Percentiles rank a stretch among this genome's conserved stretches.
Evolutionary conservation across 441 rosid genomes (phyloP).

Genomic region (Flueggea neowawraea): DNA sequence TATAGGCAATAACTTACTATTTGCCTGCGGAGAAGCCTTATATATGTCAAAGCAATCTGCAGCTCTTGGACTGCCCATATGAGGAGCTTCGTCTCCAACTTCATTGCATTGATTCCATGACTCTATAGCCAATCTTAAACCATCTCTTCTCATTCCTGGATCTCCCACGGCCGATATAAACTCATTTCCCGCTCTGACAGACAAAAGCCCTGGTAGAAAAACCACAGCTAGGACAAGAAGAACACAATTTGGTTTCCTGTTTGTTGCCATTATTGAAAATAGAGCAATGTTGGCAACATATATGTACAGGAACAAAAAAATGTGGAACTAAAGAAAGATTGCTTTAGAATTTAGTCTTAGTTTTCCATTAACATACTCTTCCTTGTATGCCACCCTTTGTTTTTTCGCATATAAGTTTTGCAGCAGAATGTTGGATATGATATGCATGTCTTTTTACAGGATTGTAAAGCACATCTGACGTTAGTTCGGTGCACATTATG

Average conservation of each 20-base stretch:
- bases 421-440: not conserved
- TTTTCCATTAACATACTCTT: conserved; percentile 17
- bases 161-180: conserved; percentile 48
- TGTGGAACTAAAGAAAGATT: not conserved
- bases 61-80: conserved; percentile 62
- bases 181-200: conserved; percentile 15
- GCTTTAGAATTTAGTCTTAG: conserved; percentile 13
- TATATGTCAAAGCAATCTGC: conserved; percentile 66
- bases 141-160: conserved; percentile 59
- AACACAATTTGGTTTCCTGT: conserved; percentile 11
- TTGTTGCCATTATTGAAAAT: conserved; percentile 28
- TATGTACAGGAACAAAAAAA: conserved; percentile 2
- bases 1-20: conserved; percentile 20
- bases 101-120: conserved; percentile 73
- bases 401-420: not conserved
- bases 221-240: conserved; percentile 6
- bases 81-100: conserved; percentile 51
- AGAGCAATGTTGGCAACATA: not conserved
- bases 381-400: conserved; percentile 5
- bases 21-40: conserved; percentile 23
- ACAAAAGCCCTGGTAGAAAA: conserved; percentile 4
- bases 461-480: not conserved
- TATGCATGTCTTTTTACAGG: not conserved
- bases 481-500: conserved; percentile 28
- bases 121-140: conserved; percentile 49